A percentile compares a stretch with the other conserved stretches of the same genome.
phyloP scores from a whole-genome alignment of 1,284 basidiomycete genomes.

The Mycosarcoma mackinlayi region DNA sequence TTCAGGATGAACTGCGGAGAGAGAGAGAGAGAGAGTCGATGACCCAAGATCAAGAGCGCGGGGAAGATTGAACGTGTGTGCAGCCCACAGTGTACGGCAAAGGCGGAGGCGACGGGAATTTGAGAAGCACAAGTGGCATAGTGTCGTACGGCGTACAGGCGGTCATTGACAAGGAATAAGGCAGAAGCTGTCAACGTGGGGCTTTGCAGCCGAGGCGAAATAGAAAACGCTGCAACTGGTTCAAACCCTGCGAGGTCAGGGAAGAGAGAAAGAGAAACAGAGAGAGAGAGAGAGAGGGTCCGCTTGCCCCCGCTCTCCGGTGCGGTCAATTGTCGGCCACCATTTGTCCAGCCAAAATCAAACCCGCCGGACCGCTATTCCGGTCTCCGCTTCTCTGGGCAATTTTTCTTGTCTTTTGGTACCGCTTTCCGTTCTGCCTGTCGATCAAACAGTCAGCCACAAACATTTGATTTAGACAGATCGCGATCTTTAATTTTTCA shows the following conservation, averaged over 20 bases:
- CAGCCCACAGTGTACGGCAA: too few relatives aligned
- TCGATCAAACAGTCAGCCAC: constrained; percentile 15
- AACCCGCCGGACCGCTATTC: constrained; percentile 39
- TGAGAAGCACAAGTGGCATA: not conserved
- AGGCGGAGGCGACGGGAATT: not conserved
- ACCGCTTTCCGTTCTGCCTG: not conserved
- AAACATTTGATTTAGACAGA: not conserved
- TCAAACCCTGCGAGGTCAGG: too few relatives aligned
- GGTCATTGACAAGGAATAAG: not conserved
- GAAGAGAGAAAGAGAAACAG: too few relatives aligned
- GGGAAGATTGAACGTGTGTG: constrained; percentile 7
- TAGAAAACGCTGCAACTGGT: too few relatives aligned
- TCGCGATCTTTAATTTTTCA: not conserved
- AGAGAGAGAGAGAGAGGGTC: too few relatives aligned
- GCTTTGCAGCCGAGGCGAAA: not conserved
- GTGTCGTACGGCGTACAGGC: constrained; percentile 5
- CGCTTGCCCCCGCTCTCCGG: constrained; percentile 15
- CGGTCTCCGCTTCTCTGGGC: constrained; percentile 1
- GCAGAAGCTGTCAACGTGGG: constrained; percentile 11
- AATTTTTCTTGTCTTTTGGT: too few relatives aligned
- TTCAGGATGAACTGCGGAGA: constrained; percentile 1
- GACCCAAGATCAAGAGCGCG: constrained; percentile 1
- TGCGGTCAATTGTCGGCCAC: constrained; percentile 37
- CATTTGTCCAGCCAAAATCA: not conserved
- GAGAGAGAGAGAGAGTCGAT: not conserved